Conservation (phyloP, 345 rosid genomes). For the Trapa bicornis region DNA sequence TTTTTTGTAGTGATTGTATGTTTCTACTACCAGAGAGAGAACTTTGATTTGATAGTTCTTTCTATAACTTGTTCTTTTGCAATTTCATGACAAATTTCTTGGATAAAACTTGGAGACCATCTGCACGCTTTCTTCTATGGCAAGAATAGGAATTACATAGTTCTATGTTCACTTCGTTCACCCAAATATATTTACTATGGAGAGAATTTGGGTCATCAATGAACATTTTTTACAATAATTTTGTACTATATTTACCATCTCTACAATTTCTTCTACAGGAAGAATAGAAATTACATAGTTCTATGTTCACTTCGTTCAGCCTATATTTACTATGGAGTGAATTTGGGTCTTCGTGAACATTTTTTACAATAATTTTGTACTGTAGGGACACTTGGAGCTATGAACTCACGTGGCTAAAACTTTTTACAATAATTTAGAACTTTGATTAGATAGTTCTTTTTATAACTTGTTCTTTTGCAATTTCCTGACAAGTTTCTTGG, state of each 20-base stretch:
- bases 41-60: not conserved
- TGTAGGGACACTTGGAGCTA: conserved; percentile 71
- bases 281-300: not conserved
- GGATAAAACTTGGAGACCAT: not conserved
- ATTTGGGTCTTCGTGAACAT: not conserved
- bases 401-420: conserved; percentile 46
- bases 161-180: not conserved
- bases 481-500: not conserved
- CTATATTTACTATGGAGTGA: not conserved
- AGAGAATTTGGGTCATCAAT: not conserved
- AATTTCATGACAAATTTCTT: not conserved
- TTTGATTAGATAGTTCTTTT: not conserved
- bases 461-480: not conserved
- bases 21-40: not conserved
- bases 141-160: not conserved
- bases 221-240: not conserved
- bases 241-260: not conserved
- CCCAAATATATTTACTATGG: not conserved
- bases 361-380: not conserved
- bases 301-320: not conserved
- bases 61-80: not conserved
- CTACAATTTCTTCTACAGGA: not conserved
- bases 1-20: not conserved
- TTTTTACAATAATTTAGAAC: not conserved
- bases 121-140: not conserved